Evolutionary conservation across 1,284 basidiomycete species (phyloP).

Genomic region (Pyrrhoderma lamaoense): DNA sequence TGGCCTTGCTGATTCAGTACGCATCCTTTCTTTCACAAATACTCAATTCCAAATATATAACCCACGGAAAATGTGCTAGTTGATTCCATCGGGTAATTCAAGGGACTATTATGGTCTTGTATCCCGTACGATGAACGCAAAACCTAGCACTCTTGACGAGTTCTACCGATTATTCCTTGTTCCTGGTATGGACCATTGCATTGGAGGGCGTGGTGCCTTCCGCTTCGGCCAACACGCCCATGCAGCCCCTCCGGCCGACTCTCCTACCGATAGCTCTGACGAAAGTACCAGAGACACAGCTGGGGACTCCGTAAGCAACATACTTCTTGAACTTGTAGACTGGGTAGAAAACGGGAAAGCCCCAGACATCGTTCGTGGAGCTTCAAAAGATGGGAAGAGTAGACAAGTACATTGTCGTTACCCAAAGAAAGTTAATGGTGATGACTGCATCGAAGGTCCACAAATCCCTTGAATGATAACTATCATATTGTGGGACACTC

Average conservation of each 20-base stretch:
- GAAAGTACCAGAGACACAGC: no score
- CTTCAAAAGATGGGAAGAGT: conserved; percentile 17
- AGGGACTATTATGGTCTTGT: conserved; percentile 31
- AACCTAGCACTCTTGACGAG: conserved; percentile 25
- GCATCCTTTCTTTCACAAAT: not conserved
- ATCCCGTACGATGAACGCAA: conserved; percentile 23
- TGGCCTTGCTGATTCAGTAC: conserved; percentile 18
- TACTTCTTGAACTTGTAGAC: conserved; percentile 31
- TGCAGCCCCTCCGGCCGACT: not conserved
- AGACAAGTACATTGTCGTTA: conserved; percentile 21
- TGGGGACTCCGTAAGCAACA: conserved; percentile 24
- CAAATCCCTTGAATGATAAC: no score
- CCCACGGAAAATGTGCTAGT: conserved; percentile 12
- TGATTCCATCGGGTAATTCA: conserved; percentile 31
- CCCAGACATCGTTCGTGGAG: conserved; percentile 29
- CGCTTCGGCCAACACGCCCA: conserved; percentile 22
- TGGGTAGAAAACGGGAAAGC: conserved; percentile 35
- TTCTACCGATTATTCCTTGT: conserved; percentile 36
- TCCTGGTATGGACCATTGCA: conserved; percentile 37
- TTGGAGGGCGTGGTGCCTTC: conserved; percentile 18
- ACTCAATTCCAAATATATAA: not conserved
- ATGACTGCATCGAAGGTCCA: not conserved
- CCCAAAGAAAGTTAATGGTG: conserved; percentile 20
- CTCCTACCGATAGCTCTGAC: no score
- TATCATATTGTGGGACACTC: no score